Percentiles rank a stretch among this genome's conserved stretches.
These are phyloP conservation scores for Mycena venus DNA, from an alignment of 768 basidiomycete species.

Conservation along the genomic window DNA sequence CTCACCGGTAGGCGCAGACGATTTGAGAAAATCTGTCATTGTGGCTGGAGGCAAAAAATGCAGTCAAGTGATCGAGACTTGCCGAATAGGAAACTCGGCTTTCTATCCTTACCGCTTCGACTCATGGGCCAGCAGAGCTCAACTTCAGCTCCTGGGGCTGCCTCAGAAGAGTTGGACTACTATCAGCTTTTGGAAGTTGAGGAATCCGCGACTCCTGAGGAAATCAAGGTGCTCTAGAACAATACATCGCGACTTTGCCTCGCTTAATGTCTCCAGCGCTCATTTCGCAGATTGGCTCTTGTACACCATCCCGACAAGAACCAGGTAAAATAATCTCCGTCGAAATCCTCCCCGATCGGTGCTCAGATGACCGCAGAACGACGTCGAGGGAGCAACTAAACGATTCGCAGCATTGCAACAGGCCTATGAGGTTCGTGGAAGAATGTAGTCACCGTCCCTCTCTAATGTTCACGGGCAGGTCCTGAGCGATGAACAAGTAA, in stretches of 20 bases:
- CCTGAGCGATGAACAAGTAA: constrained; percentile 94
- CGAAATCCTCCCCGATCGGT: not conserved
- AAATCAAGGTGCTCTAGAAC: constrained; percentile 79
- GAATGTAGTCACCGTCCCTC: not conserved
- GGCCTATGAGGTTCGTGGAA: constrained; percentile 87
- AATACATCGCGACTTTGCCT: not conserved
- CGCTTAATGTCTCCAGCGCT: constrained; percentile 60
- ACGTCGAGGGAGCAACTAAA: constrained; percentile 88
- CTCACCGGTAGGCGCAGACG: constrained; percentile 48
- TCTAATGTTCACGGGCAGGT: constrained; percentile 64
- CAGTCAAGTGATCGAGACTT: too few relatives aligned
- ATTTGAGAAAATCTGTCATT: constrained; percentile 71
- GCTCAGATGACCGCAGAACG: constrained; percentile 49
- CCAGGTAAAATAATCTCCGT: constrained; percentile 36
- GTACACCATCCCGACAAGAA: constrained; percentile 94
- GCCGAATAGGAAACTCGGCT: not conserved
- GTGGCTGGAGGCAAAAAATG: constrained; percentile 7
- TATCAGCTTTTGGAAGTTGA: constrained; percentile 86
- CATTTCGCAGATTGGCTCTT: constrained; percentile 88
- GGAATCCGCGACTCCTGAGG: constrained; percentile 86
- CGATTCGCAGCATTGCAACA: constrained; percentile 92
- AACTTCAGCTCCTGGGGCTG: constrained; percentile 15
- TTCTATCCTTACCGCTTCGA: not conserved
- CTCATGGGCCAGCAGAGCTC: constrained; percentile 35
- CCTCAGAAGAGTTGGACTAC: constrained; percentile 64